A percentile compares a stretch with the other conserved stretches of the same genome.
Conservation (phyloP, 352 stramenopile species). For the Peronosclerospora sorghi region DNA sequence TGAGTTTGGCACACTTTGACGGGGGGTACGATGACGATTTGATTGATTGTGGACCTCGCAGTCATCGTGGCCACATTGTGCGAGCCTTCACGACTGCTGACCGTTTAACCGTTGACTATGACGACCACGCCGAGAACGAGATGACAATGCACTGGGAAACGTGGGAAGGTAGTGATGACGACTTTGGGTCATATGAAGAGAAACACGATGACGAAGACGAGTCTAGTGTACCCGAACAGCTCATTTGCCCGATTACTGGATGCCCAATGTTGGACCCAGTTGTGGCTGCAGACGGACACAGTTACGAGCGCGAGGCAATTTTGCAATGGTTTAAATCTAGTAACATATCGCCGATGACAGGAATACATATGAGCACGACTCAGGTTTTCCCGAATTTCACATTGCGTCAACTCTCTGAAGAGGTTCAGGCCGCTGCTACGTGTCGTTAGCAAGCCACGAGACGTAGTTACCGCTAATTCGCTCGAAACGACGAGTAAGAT, state of each 20-base stretch:
- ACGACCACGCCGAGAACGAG: constrained; percentile 22
- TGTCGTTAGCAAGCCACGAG: constrained; percentile 18
- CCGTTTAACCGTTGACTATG: constrained; percentile 16
- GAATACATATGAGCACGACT: constrained; percentile 57
- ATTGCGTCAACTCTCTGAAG: constrained; percentile 53
- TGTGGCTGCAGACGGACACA: constrained; percentile 94
- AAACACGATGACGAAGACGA: constrained; percentile 13
- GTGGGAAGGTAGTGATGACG: constrained; percentile 19
- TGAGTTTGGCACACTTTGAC: constrained; percentile 7
- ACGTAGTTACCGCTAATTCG: background rate
- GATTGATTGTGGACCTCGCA: constrained; percentile 31
- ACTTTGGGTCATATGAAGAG: constrained; percentile 3
- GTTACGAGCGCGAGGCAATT: constrained; percentile 94
- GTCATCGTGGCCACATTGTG: constrained; percentile 39
- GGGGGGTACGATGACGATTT: constrained; percentile 28
- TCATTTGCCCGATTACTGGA: constrained; percentile 90
- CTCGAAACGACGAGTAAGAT: constrained; percentile 2
- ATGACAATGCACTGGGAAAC: constrained; percentile 25
- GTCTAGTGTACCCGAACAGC: constrained; percentile 35
- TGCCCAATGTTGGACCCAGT: constrained; percentile 94
- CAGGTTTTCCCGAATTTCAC: constrained; percentile 69
- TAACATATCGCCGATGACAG: constrained; percentile 71
- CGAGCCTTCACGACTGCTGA: constrained; percentile 34
- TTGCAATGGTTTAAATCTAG: constrained; percentile 86
- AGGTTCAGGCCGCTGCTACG: constrained; percentile 29